Base-by-base conservation (phyloP, 352 stramenopile genomes). In the Sclerospora graminicola region DNA sequence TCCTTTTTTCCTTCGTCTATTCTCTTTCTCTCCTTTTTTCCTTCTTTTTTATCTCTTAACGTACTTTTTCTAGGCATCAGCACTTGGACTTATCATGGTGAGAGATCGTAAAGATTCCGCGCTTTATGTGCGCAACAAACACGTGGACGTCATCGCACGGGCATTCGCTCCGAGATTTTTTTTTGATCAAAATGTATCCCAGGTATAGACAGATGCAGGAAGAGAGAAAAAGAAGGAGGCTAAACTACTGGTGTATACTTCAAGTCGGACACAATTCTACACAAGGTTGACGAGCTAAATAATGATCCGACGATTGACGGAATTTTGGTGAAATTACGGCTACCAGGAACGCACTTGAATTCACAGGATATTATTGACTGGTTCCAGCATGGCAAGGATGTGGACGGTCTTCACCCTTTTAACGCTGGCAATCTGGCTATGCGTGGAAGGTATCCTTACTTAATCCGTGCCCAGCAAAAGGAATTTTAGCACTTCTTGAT, bases 361-460 rank as follows among this genome's bases (percentile, higher is more conserved):
- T 84, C 97, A 45, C 70, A 90, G 47, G 53, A 48, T 27, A 95
- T 99, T 26, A 89, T 99, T 30, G 72, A 95, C 41, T 61, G 69
- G 4, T 98, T 99, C 44, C 62, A 61, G 15, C 68, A 81, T 14
- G 66, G 77, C 46, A 99, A 99, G 64, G 97, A 99, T 66, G 97
- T 99, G 28, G 97, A 99, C 61, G 97, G 97, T 0, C 79, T 99
- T 16, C 92, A 99, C 55, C 94, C 96, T 30, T 76, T 95, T 41
- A 99, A 99, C 73, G 85, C 97, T 4, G 96, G 93, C 10, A 82
- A n/a, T n/a, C n/a, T n/a, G n/a, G n/a, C n/a, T n/a, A n/a, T n/a
- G n/a, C n/a, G n/a, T n/a, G n/a, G n/a, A 54, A 85, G 74, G 56
- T 94, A 88, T 44, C 78, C 76, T 47, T 88, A 84, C 63, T 60